phyloP scores from a whole-genome alignment of 768 basidiomycete genomes.

The Termitomyces eurrhizus region DNA sequence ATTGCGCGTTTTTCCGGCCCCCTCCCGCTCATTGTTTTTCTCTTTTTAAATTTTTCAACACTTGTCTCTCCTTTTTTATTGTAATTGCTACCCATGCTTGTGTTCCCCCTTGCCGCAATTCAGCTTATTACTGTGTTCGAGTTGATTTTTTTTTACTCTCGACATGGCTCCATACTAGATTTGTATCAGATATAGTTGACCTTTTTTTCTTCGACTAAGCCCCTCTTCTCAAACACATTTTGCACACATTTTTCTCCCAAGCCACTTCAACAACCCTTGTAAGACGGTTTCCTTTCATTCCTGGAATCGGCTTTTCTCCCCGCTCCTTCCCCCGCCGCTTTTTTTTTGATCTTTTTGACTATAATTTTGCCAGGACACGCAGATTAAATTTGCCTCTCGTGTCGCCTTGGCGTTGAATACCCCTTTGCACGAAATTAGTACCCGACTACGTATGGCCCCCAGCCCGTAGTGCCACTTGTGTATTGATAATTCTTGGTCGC shows the following conservation, averaged over 20 bases:
- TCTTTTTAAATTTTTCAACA: conserved; percentile 4
- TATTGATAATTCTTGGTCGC: conserved; percentile 20
- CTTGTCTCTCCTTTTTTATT: neutral
- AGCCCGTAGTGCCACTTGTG: conserved; percentile 5
- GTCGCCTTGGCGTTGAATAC: conserved; percentile 18
- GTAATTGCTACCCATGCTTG: conserved; percentile 9
- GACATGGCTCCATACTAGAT: conserved; percentile 16
- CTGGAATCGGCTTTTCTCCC: neutral
- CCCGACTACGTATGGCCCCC: neutral
- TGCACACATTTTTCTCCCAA: neutral
- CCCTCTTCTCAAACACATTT: neutral
- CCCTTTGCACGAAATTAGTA: conserved; percentile 13
- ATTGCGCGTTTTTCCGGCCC: conserved; percentile 1
- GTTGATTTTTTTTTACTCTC: neutral
- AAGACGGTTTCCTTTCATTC: neutral
- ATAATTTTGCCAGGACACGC: conserved; percentile 13
- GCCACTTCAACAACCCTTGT: conserved; percentile 2
- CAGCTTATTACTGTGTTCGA: conserved; percentile 15
- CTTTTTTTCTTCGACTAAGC: neutral
- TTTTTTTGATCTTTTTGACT: neutral
- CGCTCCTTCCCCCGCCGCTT: neutral
- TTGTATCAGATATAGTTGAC: conserved; percentile 32
- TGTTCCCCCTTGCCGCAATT: conserved; percentile 3
- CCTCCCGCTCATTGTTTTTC: conserved; percentile 9
- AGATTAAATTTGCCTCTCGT: conserved; percentile 15